These are phyloP conservation scores for Ustilago hordei DNA, from an alignment of 1,284 basidiomycete genomes.

Conservation along the genomic window DNA sequence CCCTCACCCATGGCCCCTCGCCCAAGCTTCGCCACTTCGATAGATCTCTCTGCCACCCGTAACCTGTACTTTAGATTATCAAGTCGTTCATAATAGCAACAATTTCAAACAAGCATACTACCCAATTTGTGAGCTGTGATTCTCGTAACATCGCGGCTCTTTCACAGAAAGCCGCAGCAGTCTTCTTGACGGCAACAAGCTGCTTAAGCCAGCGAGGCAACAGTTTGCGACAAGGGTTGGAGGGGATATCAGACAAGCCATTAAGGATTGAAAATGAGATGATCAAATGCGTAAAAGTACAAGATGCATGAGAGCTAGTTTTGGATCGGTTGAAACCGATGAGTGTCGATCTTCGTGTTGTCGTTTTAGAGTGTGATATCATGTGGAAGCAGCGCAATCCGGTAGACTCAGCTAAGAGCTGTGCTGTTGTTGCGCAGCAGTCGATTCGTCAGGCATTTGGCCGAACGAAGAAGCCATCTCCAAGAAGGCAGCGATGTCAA, in stretches of 20 bases:
- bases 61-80: conserved; percentile 7
- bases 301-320: conserved; percentile 18
- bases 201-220: neutral
- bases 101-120: neutral
- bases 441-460: neutral
- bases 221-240: neutral
- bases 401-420: too few species aligned
- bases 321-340: neutral
- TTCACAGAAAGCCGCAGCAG: neutral
- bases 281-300: conserved; percentile 36
- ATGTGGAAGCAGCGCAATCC: neutral
- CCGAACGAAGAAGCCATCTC: conserved; percentile 39
- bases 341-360: neutral
- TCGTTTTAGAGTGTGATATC: neutral
- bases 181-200: neutral
- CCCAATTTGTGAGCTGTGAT: neutral
- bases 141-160: neutral
- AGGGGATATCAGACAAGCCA: neutral
- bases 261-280: neutral
- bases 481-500: conserved; percentile 45
- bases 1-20: too few species aligned
- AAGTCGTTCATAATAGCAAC: neutral
- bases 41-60: neutral
- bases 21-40: neutral
- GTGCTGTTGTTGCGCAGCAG: neutral